Base-by-base conservation (phyloP, 2,329 filamentous ascomycete species). In the Mycosphaerella sp. region DNA sequence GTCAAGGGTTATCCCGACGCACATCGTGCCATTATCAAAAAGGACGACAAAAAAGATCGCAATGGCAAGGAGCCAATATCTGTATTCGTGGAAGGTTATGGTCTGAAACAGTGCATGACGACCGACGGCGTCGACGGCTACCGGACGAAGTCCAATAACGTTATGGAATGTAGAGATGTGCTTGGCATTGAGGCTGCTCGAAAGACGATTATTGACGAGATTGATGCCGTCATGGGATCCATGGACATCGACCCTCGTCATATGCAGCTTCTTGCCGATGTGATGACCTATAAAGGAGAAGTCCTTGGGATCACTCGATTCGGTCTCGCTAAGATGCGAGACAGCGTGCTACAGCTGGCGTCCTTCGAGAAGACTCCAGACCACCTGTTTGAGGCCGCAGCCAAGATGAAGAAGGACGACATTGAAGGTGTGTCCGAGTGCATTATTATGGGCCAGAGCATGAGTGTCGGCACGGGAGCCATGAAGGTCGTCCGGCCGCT, bases 281-380 rank as follows among this genome's bases (percentile, higher is more conserved):
- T 96, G 51, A 98, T 98, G 93, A 97, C 93, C 0, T 97, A 92
- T 79, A 97, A 96, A 76, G 93, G 93, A 48, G 92, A 97, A 63
- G 88, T 98, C 0, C 80, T 96, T 14, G 93, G 93, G 48, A 98
- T 98, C 69, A 98, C 93, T 2, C 86, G 93, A 32, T 97, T 97
- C 71, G 93, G 93, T 48, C 78, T 98, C 26, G 87, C 90, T 54
- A 98, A 97, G 78, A 97, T 95, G 86, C 81, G 93, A 48, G 93
- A 98, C 71, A 88, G 83, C 12, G 93, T 97, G 9, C 76, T 98
- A 53, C 93, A 98, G 72, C 80, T 98, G 10, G 93, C 93, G 0
- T 92, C 86, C 14, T 98, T 98, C 68, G 93, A 98, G 73, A 97
- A 97, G 80, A 98, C 93, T 45, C 90, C 93, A 0, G 93, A 98